Evolutionary conservation across 208 protist genomes (phyloP).

Genomic region (Trichomonas vaginalis): DNA sequence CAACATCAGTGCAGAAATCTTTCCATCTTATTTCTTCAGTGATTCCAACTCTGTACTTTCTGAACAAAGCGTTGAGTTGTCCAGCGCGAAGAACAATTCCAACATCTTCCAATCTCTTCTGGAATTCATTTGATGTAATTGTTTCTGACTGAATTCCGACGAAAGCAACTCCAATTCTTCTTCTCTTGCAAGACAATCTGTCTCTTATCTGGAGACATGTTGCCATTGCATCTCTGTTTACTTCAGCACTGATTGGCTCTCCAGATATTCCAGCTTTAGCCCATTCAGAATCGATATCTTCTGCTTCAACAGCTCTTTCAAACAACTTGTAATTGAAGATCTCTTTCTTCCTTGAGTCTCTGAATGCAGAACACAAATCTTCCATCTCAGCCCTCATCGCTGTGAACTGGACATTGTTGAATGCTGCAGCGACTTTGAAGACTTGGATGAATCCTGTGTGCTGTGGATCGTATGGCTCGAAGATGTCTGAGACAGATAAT

Average conservation of each 20-base stretch:
- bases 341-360: neutral
- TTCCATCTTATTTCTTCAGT: neutral
- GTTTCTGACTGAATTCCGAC: neutral
- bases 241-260: neutral
- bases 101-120: neutral
- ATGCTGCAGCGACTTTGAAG: neutral
- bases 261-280: neutral
- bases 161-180: neutral
- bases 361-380: neutral
- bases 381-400: neutral
- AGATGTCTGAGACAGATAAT: neutral
- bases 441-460: neutral
- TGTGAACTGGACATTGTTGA: neutral
- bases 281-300: neutral
- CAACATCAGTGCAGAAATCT: neutral
- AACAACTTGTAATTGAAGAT: neutral
- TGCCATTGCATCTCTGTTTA: neutral
- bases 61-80: neutral
- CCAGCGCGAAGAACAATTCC: neutral
- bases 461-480: neutral
- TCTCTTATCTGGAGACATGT: neutral
- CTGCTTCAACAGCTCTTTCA: neutral
- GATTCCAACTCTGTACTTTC: neutral
- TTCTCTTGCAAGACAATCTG: neutral
- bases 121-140: neutral